Conservation (phyloP, 1,139 yeast species). For the Taphrina communis region DNA sequence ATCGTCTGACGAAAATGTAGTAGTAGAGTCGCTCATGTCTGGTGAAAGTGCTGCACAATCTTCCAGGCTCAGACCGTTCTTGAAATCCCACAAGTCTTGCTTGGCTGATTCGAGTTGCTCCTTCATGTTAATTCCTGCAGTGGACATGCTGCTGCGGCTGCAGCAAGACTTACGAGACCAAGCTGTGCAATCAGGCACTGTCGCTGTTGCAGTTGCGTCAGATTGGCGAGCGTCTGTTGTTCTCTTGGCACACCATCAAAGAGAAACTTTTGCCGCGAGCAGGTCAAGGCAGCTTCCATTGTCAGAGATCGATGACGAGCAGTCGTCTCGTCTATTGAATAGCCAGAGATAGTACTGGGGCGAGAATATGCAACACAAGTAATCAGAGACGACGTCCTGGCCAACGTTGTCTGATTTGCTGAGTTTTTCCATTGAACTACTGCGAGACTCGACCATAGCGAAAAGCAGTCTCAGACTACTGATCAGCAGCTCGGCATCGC, state of each 20-base stretch:
- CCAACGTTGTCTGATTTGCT: no score
- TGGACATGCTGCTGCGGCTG: no score
- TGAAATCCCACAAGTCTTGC: conserved; percentile 28
- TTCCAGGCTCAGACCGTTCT: conserved; percentile 6
- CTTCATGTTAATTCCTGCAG: background rate
- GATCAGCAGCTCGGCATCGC: no score
- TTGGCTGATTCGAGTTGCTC: conserved; percentile 30
- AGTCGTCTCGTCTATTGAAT: no score
- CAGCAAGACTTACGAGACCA: background rate
- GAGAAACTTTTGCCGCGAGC: conserved; percentile 31
- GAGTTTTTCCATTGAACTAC: no score
- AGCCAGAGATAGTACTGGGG: no score
- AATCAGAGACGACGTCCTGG: no score
- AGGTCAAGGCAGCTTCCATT: conserved; percentile 18
- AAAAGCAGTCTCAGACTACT: no score
- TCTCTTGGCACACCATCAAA: conserved; percentile 25
- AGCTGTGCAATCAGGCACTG: conserved; percentile 16
- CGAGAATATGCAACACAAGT: no score
- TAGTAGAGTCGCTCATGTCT: no score
- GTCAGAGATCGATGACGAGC: no score
- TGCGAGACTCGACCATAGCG: no score
- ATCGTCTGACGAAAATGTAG: background rate
- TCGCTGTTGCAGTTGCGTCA: conserved; percentile 19
- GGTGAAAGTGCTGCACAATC: background rate
- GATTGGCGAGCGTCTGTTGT: conserved; percentile 29